Conservation (phyloP, 192 early-diverging fungal species). For the Thamnidium elegans region DNA sequence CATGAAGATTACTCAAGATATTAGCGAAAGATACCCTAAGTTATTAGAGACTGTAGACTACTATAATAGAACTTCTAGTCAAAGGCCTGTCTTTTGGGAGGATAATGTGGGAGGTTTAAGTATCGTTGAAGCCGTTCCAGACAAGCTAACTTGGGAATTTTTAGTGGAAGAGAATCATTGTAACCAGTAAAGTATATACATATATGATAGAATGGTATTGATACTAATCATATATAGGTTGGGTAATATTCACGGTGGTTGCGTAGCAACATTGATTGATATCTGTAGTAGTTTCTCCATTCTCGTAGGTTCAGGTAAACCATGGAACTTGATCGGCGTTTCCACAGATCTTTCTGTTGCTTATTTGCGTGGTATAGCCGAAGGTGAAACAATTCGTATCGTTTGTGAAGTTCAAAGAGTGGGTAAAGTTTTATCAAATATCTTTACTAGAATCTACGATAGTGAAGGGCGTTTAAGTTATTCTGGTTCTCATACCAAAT, state of each 20-base stretch:
- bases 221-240: neutral
- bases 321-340: conserved; percentile 24
- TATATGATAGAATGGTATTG: neutral
- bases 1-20: conserved; percentile 15
- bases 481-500: conserved; percentile 31
- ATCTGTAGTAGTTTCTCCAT: conserved; percentile 29
- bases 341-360: conserved; percentile 27
- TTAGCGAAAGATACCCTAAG: conserved; percentile 22
- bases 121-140: conserved; percentile 19
- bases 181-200: conserved; percentile 17
- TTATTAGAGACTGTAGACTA: neutral
- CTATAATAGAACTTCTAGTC: neutral
- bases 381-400: conserved; percentile 13
- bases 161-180: conserved; percentile 20
- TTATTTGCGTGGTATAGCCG: conserved; percentile 11
- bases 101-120: neutral
- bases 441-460: conserved; percentile 29
- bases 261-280: conserved; percentile 34
- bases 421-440: conserved; percentile 17
- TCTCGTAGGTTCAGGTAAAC: conserved; percentile 9
- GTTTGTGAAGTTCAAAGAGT: conserved; percentile 25
- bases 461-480: conserved; percentile 14
- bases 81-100: conserved; percentile 5
- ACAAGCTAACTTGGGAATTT: conserved; percentile 25
- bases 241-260: conserved; percentile 32